Base-by-base conservation (phyloP, 257 asterid species). In the Solanum lycopersicoides region DNA sequence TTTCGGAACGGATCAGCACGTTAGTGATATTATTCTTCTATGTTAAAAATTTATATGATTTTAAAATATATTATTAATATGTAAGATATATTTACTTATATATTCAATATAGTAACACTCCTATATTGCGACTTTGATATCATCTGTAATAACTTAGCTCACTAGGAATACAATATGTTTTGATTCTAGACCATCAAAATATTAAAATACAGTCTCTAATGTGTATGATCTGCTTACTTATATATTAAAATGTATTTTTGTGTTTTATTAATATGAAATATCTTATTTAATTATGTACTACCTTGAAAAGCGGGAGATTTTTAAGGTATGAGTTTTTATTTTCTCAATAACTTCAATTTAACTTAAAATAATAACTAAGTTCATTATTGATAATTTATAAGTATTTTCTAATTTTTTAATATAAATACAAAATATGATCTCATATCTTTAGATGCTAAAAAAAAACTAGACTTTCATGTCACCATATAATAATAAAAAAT, bases 381-480 rank as follows among this genome's bases (percentile, higher is more conserved):
- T 59, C 68, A 59, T 5, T 20, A 8, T 7, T 18, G 21, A 60
- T 3, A 60, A 23, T 12, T 60, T 23, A 60, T 60, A 60, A 60
- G 10, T 60, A 60, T 23, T 21, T 60, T 56, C 0, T 6, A 3
- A 3, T 7, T 60, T 60, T 10, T 60, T 9, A 23, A 60, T 23
- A 9, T 60, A 60, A 23, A 60, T 60, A 60, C 2, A 21, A 21
- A 60, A 23, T 60, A 23, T 60, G 30, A 60, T 21, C 14, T 10
- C 28, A 21, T 9, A 35, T 63, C 83, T 13, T 63, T 9, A 23
- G 20, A 50, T 50, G 20, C 15, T 47, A 0, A 3, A 23, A 12
- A 3, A 41, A 12, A 42, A 86, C 86, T 79, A 53, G 91, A 92
- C 90, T 13, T 60, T 65, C 85, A 10, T 92, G 92, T 93, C 90